phyloP scores from a whole-genome alignment of 208 protist genomes.

The Vickermania ingenoplastis region DNA sequence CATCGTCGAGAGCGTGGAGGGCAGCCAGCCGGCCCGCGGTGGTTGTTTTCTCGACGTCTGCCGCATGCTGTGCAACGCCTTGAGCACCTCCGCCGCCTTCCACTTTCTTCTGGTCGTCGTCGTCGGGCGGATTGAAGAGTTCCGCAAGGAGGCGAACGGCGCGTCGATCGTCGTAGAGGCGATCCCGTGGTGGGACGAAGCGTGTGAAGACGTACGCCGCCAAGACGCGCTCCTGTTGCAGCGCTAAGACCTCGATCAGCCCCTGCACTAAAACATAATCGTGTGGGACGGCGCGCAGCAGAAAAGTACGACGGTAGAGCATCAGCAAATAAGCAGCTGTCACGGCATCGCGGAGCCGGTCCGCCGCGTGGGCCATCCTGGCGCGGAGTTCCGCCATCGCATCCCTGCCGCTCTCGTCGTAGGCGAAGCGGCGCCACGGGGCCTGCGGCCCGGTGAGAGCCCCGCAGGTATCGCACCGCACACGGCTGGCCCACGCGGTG shows the following conservation, averaged over 20 bases:
- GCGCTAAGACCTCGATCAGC: constrained; percentile 43
- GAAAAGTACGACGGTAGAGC: constrained; percentile 70
- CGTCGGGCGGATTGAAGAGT: not conserved
- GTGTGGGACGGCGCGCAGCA: constrained; percentile 59
- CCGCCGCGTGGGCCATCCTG: constrained; percentile 45
- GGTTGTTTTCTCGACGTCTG: constrained; percentile 22
- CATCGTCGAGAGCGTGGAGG: constrained; percentile 12
- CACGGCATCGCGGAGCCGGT: constrained; percentile 57
- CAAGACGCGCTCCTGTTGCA: constrained; percentile 67
- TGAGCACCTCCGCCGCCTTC: too few relatives aligned
- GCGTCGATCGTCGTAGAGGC: constrained; percentile 4
- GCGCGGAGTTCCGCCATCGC: constrained; percentile 60
- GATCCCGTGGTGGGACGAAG: constrained; percentile 34
- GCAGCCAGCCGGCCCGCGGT: constrained; percentile 9
- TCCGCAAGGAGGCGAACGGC: constrained; percentile 5
- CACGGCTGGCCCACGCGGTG: constrained; percentile 46
- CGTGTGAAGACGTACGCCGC: constrained; percentile 74
- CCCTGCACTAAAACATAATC: constrained; percentile 53
- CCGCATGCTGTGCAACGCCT: too few relatives aligned
- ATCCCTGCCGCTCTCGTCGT: constrained; percentile 41
- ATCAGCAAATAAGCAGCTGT: constrained; percentile 71
- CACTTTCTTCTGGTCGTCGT: not conserved
- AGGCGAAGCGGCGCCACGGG: constrained; percentile 62
- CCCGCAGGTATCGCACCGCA: constrained; percentile 62
- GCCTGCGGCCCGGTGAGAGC: constrained; percentile 70